phyloP scores from a whole-genome alignment of 345 rosid species.

The Dovyalis caffra region DNA sequence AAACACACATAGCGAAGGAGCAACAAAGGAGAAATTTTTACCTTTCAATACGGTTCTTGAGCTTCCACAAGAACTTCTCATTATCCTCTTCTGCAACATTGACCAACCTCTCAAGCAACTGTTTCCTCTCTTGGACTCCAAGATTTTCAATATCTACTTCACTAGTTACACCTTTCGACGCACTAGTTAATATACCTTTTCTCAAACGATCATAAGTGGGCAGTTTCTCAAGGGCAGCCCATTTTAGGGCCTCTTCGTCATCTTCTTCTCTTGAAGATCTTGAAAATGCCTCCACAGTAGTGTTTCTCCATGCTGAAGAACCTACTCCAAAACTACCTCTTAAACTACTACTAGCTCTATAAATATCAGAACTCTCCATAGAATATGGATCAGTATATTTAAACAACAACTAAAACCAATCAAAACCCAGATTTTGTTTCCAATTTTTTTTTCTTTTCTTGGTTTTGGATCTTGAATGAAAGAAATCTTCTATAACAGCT shows the following conservation, averaged over 20 bases:
- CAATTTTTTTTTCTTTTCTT: neutral
- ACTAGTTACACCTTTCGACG: neutral
- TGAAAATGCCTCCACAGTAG: slow-evolving; percentile 42
- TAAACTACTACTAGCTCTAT: slow-evolving; percentile 42
- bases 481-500: neutral
- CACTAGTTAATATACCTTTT: slow-evolving; percentile 37
- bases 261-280: slow-evolving; percentile 54
- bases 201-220: slow-evolving; percentile 43
- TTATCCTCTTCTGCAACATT: slow-evolving; percentile 19
- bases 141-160: slow-evolving; percentile 28
- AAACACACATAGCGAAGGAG: neutral
- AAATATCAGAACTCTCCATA: slow-evolving; percentile 14
- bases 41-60: slow-evolving; percentile 20
- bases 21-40: neutral
- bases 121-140: slow-evolving; percentile 18
- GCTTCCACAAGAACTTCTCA: slow-evolving; percentile 23
- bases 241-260: slow-evolving; percentile 55
- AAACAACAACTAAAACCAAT: neutral
- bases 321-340: slow-evolving; percentile 10
- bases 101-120: slow-evolving; percentile 21
- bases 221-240: slow-evolving; percentile 52
- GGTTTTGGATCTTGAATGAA: neutral
- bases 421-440: neutral
- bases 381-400: neutral
- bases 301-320: slow-evolving; percentile 37